Evolutionary conservation across 176 grass and related monocot genomes (phyloP), one percentile per base, ranked within the genome.

Genomic region (Chrysopogon serrulatus): DNA sequence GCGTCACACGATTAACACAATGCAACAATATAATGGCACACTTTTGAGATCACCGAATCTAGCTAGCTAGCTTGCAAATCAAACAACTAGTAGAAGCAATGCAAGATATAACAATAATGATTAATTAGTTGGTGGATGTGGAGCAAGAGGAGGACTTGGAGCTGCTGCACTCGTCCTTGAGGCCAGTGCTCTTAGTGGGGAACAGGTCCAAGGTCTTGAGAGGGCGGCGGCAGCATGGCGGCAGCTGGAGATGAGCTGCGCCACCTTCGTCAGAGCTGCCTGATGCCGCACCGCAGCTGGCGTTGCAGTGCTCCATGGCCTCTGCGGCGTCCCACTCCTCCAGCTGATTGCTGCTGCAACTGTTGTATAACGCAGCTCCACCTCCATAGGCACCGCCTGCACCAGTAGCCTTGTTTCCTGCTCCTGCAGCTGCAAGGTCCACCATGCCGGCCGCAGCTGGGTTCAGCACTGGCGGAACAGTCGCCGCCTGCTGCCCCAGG

Each of bases 71-170:
- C 39, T 16, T 40, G 67, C 67, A 71, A 71, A 70, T 16, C n/a
- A 3, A 70, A 70, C 23, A 4, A 70, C 39, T 63, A 6, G 23
- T n/a, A 21, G n/a, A n/a, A n/a, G n/a, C n/a, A n/a, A n/a, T n/a
- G n/a, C n/a, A n/a, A n/a, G n/a, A n/a, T n/a, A n/a, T n/a, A 13
- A 14, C 15, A 41, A 24, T 69, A 2, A 15, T 0, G 23, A 59
- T n/a, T 59, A 59, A 66, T 81, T 88, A 94, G 54, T 92, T 98
- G 49, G 95, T 98, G 61, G 95, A 98, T 54, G 95, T 95, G 62
- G 95, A 95, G 83, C 95, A 94, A 42, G 95, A 93, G 5, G 95
- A 95, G 44, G 90, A 98, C 74, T 98, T 95, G 82, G 95, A 98
- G 73, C 92, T 91, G 87, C 85, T 95, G 77, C 87, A 95, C 32